Percentiles rank a stretch among this genome's conserved stretches.
Evolutionary conservation across 2,329 filamentous ascomycete species (phyloP).

Genomic region (Colletotrichum sublineola): DNA sequence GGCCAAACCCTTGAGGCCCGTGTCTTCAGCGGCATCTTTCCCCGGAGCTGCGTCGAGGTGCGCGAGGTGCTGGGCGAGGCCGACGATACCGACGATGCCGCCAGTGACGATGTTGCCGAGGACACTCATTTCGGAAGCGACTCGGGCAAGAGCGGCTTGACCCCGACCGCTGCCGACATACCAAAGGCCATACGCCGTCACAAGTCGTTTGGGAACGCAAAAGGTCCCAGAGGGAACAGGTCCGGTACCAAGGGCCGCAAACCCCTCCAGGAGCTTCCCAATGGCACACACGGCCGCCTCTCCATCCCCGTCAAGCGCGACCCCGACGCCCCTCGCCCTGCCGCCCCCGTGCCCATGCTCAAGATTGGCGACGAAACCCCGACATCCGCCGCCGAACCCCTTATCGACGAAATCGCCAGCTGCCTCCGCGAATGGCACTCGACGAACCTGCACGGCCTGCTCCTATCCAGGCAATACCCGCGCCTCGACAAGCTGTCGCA

Average conservation of each 20-base stretch:
- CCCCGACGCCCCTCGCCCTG: conserved; percentile 79
- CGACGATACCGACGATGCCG: conserved; percentile 64
- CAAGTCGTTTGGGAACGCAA: conserved; percentile 45
- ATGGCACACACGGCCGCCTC: conserved; percentile 57
- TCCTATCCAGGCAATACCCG: conserved; percentile 85
- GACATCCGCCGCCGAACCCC: conserved; percentile 86
- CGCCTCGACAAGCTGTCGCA: conserved; percentile 84
- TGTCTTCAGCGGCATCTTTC: conserved; percentile 99
- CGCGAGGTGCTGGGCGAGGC: conserved; percentile 88
- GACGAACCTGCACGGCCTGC: conserved; percentile 91
- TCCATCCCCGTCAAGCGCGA: conserved; percentile 69
- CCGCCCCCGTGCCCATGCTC: conserved; percentile 95
- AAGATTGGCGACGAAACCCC: conserved; percentile 98
- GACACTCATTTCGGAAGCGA: conserved; percentile 54
- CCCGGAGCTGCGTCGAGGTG: conserved; percentile 92
- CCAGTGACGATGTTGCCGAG: conserved; percentile 34
- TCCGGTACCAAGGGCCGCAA: conserved; percentile 41
- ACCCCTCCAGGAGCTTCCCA: conserved; percentile 52
- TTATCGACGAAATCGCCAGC: conserved; percentile 97
- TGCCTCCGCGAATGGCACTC: conserved; percentile 99
- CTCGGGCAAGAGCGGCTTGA: conserved; percentile 68
- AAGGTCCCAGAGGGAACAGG: conserved; percentile 42
- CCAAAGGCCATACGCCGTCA: conserved; percentile 52
- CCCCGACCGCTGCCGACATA: conserved; percentile 53
- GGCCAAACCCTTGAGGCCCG: conserved; percentile 94